Conservation (phyloP, 2,329 filamentous ascomycete genomes). For the Exophiala sp. region DNA sequence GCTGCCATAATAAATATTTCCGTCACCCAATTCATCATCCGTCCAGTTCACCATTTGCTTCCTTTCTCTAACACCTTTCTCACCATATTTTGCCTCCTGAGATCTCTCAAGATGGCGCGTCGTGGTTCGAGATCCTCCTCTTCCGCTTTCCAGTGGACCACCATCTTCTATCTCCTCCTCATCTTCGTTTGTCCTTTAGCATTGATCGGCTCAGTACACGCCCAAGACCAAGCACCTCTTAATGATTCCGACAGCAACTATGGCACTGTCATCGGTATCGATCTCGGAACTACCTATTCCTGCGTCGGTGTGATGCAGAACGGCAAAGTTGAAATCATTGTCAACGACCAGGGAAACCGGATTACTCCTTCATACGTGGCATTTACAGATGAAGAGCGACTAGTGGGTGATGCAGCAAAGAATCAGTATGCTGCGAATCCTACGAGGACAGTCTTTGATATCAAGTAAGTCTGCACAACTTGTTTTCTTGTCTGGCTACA, state of each 20-base stretch:
- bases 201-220: slow-evolving; percentile 72
- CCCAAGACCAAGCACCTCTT: slow-evolving; percentile 63
- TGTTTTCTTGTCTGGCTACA: not conserved
- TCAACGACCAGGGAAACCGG: slow-evolving; percentile 95
- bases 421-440: slow-evolving; percentile 87
- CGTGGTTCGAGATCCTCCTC: slow-evolving; percentile 19
- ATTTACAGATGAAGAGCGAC: slow-evolving; percentile 93
- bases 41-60: not conserved
- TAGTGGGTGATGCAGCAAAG: slow-evolving; percentile 97
- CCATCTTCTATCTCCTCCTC: slow-evolving; percentile 86
- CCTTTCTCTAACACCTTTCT: slow-evolving; percentile 2
- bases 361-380: slow-evolving; percentile 94
- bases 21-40: slow-evolving; percentile 8
- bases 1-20: slow-evolving; percentile 21
- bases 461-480: slow-evolving; percentile 65
- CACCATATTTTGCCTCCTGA: not conserved
- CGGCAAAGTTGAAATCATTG: slow-evolving; percentile 91
- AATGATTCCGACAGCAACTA: slow-evolving; percentile 60
- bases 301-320: slow-evolving; percentile 96
- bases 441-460: slow-evolving; percentile 70
- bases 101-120: slow-evolving; percentile 25
- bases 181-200: slow-evolving; percentile 81
- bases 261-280: slow-evolving; percentile 91
- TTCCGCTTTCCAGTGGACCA: slow-evolving; percentile 68
- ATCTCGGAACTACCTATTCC: slow-evolving; percentile 82